Base-by-base conservation (phyloP, 2,329 filamentous ascomycete species). In the Beauveria medogensis region DNA sequence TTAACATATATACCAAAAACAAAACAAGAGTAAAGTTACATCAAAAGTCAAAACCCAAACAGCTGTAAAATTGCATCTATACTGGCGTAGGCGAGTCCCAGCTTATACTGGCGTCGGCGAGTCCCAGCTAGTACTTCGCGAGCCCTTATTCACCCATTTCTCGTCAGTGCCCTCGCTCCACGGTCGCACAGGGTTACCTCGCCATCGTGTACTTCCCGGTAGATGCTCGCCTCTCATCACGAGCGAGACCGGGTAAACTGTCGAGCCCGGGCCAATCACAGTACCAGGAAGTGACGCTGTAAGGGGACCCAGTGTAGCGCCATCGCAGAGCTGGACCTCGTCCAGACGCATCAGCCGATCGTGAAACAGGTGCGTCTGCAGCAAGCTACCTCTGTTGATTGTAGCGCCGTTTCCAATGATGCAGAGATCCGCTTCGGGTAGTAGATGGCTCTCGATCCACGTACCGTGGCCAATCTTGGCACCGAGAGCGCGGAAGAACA, bases 331-430 rank as follows among this genome's bases (percentile, higher is more conserved):
- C n/a, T 50, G 51, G 24, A 67, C 64, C 30, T 58, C 61, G 61
- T 65, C 65, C 12, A 67, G 62, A 4, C 65, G 65, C 65, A 67
- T 67, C 22, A 67, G 53, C 9, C 65, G 59, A 40, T 67, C 65
- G 56, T 67, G 65, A 60, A 67, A 67, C 14, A 67, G 44, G 28
- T 67, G 65, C 0, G 65, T 67, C 34, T 67, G 65, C 57, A 66
- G 26, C 2, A 67, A 62, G 60, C 59, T 56, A 2, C 65, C 63
- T 2, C 65, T 63, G 60, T 67, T 67, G 51, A 67, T 62, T 7
- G 62, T 63, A 4, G 64, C 65, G 18, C 65, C 65, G 51, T 63
- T 59, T 14, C 61, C 65, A 7, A 67, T 50, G 30, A 50, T 22
- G 20, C 61, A 61, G 28, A 67, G 54, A 8, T 67, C 65, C 6